Conservation (phyloP, 441 rosid genomes). For the Jatropha multifida region DNA sequence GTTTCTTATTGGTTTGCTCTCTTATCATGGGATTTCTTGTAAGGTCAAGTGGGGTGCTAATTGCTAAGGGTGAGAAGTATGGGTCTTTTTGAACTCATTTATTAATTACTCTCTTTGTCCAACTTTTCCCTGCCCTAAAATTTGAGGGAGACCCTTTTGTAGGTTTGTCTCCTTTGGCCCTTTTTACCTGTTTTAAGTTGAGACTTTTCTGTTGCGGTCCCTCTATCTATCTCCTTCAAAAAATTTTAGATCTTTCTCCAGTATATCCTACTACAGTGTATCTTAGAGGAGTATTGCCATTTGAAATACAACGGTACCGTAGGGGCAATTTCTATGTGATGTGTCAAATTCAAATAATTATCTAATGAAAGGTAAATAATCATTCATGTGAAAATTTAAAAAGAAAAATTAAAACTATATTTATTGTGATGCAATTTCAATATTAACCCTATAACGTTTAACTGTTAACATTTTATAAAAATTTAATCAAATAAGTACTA, state of each 20-base stretch:
- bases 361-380: too few species aligned
- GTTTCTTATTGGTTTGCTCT: constrained; percentile 50
- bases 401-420: too few species aligned
- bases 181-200: background rate
- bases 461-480: too few species aligned
- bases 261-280: background rate
- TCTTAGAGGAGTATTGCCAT: background rate
- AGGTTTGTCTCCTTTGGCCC: background rate
- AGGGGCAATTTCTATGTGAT: too few species aligned
- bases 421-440: too few species aligned
- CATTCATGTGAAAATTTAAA: too few species aligned
- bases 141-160: constrained; percentile 22
- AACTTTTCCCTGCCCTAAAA: background rate
- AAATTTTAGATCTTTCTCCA: background rate
- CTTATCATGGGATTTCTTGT: constrained; percentile 60
- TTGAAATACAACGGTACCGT: too few species aligned
- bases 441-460: too few species aligned
- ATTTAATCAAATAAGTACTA: too few species aligned
- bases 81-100: background rate
- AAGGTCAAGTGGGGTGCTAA: constrained; percentile 27
- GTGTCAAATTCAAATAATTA: too few species aligned
- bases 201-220: constrained; percentile 16
- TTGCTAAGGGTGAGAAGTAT: constrained; percentile 31
- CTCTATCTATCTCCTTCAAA: background rate
- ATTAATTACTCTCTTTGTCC: background rate